Percentiles rank a stretch among this genome's conserved stretches.
phyloP scores from a whole-genome alignment of 2,329 filamentous ascomycete species.

The Chaetomiaceae sp. region DNA sequence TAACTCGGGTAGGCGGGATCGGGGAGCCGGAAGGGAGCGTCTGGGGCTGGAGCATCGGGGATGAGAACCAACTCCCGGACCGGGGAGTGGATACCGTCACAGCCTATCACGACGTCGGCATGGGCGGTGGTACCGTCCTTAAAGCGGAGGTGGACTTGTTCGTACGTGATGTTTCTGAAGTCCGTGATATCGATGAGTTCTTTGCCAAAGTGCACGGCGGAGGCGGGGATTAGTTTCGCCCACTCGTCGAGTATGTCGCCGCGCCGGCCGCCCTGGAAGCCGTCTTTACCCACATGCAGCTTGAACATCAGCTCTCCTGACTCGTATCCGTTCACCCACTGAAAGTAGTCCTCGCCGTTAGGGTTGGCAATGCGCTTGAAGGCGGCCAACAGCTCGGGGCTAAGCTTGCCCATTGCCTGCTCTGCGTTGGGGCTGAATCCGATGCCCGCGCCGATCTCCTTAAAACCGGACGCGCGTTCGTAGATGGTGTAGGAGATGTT shows the following conservation, averaged over 20 bases:
- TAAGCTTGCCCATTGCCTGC: conserved; percentile 39
- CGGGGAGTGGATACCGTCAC: conserved; percentile 60
- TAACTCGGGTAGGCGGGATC: conserved; percentile 40
- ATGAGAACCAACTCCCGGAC: conserved; percentile 48
- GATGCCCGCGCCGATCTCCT: conserved; percentile 49
- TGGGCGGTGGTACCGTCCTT: conserved; percentile 29
- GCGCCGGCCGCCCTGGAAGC: conserved; percentile 40
- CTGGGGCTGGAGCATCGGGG: background rate
- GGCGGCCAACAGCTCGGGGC: conserved; percentile 35
- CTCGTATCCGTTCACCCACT: conserved; percentile 38
- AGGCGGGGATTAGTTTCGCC: conserved; percentile 31
- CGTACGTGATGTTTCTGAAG: background rate
- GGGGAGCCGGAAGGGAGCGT: background rate
- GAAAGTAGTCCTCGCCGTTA: conserved; percentile 41
- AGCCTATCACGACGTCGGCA: conserved; percentile 47
- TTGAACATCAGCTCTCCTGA: conserved; percentile 32
- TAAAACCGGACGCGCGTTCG: conserved; percentile 40
- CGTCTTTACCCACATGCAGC: conserved; percentile 38
- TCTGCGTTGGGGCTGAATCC: conserved; percentile 50
- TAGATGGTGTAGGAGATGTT: conserved; percentile 42
- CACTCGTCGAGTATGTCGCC: conserved; percentile 40
- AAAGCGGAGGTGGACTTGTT: conserved; percentile 29
- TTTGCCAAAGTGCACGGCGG: conserved; percentile 33
- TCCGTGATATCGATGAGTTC: conserved; percentile 27
- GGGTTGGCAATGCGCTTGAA: conserved; percentile 37